These are phyloP conservation scores for Trichoderma erinaceum DNA, from an alignment of 495 filamentous ascomycete species.

Conservation along the genomic window DNA sequence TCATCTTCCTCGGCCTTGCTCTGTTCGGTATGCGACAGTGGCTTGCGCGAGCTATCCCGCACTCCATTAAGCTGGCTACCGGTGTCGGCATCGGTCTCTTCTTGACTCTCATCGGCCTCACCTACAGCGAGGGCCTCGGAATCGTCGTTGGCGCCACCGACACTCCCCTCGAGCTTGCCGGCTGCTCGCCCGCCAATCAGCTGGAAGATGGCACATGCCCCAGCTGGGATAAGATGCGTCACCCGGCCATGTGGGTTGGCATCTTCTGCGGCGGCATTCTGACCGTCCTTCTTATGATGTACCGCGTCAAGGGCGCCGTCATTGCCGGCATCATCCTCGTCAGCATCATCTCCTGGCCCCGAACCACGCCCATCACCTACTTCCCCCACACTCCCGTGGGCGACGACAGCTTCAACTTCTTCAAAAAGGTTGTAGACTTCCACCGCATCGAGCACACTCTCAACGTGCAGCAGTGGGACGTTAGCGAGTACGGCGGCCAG, in stretches of 20 bases:
- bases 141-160: slow-evolving; percentile 52
- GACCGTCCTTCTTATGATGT: slow-evolving; percentile 72
- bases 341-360: slow-evolving; percentile 78
- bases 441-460: slow-evolving; percentile 63
- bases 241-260: slow-evolving; percentile 72
- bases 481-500: slow-evolving; percentile 54
- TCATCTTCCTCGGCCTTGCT: slow-evolving; percentile 62
- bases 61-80: slow-evolving; percentile 76
- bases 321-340: slow-evolving; percentile 75
- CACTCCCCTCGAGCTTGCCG: slow-evolving; percentile 63
- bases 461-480: slow-evolving; percentile 60
- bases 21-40: slow-evolving; percentile 73
- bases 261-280: slow-evolving; percentile 77
- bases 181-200: slow-evolving; percentile 43
- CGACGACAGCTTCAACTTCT: slow-evolving; percentile 66
- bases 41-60: slow-evolving; percentile 70
- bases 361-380: slow-evolving; percentile 63
- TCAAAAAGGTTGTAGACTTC: slow-evolving; percentile 76
- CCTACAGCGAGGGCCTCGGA: slow-evolving; percentile 73
- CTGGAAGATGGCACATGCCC: slow-evolving; percentile 43
- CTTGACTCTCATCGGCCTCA: slow-evolving; percentile 72
- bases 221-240: slow-evolving; percentile 59
- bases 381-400: slow-evolving; percentile 67
- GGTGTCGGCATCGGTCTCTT: slow-evolving; percentile 78
- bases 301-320: slow-evolving; percentile 74